Base-by-base conservation (phyloP, 2,329 filamentous ascomycete species). In the Aspergillus pseudoglaucus region DNA sequence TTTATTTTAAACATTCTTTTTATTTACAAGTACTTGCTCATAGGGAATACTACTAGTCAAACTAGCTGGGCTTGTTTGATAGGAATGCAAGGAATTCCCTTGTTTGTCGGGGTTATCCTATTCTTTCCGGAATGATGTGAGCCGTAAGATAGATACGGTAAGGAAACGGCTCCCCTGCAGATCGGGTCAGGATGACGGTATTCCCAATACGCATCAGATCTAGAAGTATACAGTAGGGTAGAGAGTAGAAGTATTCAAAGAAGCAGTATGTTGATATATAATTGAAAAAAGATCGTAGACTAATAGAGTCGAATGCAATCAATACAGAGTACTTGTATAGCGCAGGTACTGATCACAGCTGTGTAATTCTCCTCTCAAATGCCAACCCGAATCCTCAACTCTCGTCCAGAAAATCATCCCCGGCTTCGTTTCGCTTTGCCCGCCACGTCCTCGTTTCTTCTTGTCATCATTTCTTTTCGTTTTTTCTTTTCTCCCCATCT, bases 401-500 rank as follows among this genome's bases (percentile, higher is more conserved):
- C 25, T 30, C 3, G 25, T 30, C 25, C 25, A 30, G n/a, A 20
- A 39, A 20, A 39, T 17, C 15, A 27, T 25, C 25, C 30, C 9
- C 42, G 17, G 18, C 17, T 20, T 35, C 20, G 18, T 38, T 38
- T 35, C 32, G 22, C 17, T 25, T 42, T 22, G 17, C 22, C 41
- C 41, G 41, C 41, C 41, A 30, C 22, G 22, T 18, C 25, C 25
- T 30, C 25, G 25, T 39, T 25, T 17, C 23, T 17, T 44, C 14
- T 33, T 25, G 20, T 17, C 32, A 93, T 44, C 38, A 14, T 45
- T 15, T 22, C 14, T 23, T 17, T 32, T 18, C 22, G 10, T 37
- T 25, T 38, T n/a, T 18, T n/a, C 2, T 39, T 18, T 38, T 25
- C 15, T 35, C 9, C 7, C 25, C 20, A 14, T 47, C 20, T 9